Evolutionary conservation across 2,329 filamentous ascomycete species (phyloP).

Genomic region (Coniochaeta sp.): DNA sequence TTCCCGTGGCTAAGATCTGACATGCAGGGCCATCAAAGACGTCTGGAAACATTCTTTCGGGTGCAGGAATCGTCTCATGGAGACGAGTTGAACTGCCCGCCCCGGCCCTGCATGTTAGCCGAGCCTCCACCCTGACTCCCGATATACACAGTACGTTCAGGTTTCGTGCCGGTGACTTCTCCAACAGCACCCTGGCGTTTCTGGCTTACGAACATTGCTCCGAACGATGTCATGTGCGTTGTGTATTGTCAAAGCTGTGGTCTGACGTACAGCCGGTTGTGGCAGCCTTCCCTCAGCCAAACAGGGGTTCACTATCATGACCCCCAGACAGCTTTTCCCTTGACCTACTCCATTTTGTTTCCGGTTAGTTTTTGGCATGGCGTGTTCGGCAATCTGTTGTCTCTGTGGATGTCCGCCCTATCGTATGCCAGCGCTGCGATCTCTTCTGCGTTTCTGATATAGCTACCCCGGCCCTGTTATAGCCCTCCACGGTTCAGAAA

Average conservation of each 20-base stretch:
- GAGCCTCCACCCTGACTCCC: background rate
- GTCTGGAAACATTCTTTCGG: background rate
- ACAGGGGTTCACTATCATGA: background rate
- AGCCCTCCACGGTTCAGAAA: constrained; percentile 16
- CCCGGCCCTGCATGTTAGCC: background rate
- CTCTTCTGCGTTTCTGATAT: constrained; percentile 13
- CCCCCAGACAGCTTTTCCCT: constrained; percentile 6
- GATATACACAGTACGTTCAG: background rate
- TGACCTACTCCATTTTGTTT: constrained; percentile 10
- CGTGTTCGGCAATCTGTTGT: constrained; percentile 22
- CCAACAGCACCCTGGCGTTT: background rate
- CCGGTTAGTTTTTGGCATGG: background rate
- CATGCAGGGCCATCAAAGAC: background rate
- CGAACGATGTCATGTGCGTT: background rate
- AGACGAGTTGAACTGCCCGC: background rate
- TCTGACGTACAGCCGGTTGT: background rate
- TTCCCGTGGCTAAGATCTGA: background rate
- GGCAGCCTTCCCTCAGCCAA: too few relatives aligned
- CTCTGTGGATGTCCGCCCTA: constrained; percentile 17
- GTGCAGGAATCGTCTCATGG: background rate
- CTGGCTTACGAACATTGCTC: background rate
- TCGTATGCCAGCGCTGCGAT: constrained; percentile 2
- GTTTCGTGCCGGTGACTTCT: background rate
- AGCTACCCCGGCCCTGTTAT: constrained; percentile 18
- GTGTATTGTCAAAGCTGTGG: background rate